Evolutionary conservation across 331 rosid genomes (phyloP).

Genomic region (Quercus tomentella): DNA sequence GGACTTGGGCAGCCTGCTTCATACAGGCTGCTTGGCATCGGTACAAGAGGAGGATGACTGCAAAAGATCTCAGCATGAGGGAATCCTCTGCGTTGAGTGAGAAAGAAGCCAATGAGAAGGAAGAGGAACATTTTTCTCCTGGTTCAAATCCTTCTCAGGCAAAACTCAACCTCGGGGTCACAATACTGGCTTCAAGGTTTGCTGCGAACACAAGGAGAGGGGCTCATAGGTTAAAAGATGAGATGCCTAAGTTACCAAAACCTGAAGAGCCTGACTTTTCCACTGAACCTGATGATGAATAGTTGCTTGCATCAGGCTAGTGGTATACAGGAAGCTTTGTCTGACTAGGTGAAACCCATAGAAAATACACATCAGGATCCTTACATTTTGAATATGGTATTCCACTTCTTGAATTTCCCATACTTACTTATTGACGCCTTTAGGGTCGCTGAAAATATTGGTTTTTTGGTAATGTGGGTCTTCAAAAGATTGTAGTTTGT

Average conservation of each 20-base stretch:
- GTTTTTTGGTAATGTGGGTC: too few species aligned
- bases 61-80: conserved; percentile 46
- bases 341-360: neutral
- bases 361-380: neutral
- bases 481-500: too few species aligned
- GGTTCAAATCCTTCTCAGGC: conserved; percentile 51
- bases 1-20: conserved; percentile 99
- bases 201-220: conserved; percentile 93
- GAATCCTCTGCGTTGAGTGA: conserved; percentile 51
- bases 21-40: conserved; percentile 98
- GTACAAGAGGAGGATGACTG: conserved; percentile 57
- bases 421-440: neutral
- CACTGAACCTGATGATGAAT: conserved; percentile 57
- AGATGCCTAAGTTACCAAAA: conserved; percentile 74
- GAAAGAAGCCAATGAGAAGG: conserved; percentile 36
- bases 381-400: conserved; percentile 8
- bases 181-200: conserved; percentile 85
- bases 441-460: neutral
- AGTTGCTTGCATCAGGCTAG: conserved; percentile 13
- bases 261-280: conserved; percentile 97
- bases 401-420: neutral
- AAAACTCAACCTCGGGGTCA: conserved; percentile 74
- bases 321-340: neutral
- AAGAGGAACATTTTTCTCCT: conserved; percentile 27
- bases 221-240: conserved; percentile 79